Evolutionary conservation across 176 grass and related monocot species (phyloP).

Genomic region (Bromus sterilis): DNA sequence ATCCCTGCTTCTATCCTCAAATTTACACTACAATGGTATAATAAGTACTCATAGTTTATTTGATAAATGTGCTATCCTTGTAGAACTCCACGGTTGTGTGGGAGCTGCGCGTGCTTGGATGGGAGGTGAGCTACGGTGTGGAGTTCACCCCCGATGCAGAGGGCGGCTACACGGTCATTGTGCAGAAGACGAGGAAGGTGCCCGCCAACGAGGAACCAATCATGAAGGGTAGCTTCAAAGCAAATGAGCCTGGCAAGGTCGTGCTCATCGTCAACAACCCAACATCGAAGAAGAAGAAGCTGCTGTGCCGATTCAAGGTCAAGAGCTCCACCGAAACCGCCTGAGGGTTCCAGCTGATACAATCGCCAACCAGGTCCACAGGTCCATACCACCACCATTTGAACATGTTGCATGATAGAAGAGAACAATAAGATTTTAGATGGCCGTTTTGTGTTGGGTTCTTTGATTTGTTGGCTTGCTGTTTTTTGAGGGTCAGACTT

Average conservation of each 20-base stretch:
- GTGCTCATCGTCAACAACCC: slow-evolving; percentile 63
- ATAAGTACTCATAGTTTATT: neutral
- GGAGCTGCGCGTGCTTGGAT: slow-evolving; percentile 82
- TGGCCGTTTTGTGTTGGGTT: slow-evolving; percentile 29
- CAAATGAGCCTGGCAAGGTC: slow-evolving; percentile 59
- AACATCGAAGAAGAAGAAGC: slow-evolving; percentile 90
- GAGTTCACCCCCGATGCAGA: slow-evolving; percentile 67
- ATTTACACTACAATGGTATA: neutral
- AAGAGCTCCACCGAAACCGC: slow-evolving; percentile 44
- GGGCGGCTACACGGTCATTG: slow-evolving; percentile 76
- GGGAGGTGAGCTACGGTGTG: slow-evolving; percentile 69
- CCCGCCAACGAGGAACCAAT: slow-evolving; percentile 59
- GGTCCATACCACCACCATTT: slow-evolving; percentile 57
- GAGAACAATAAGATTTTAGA: slow-evolving; percentile 39
- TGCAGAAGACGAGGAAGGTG: slow-evolving; percentile 86
- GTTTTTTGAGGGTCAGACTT: slow-evolving; percentile 37
- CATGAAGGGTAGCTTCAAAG: slow-evolving; percentile 82
- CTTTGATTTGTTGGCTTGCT: slow-evolving; percentile 78
- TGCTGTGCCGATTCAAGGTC: slow-evolving; percentile 79
- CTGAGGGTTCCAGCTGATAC: slow-evolving; percentile 11
- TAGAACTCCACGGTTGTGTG: slow-evolving; percentile 70
- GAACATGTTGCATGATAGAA: slow-evolving; percentile 48
- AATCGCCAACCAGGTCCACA: slow-evolving; percentile 25
- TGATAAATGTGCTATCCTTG: neutral
- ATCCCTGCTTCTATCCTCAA: neutral